These are phyloP conservation scores for Paracamarosporium sp. DNA, from an alignment of 2,329 filamentous ascomycete species.

Conservation along the genomic window DNA sequence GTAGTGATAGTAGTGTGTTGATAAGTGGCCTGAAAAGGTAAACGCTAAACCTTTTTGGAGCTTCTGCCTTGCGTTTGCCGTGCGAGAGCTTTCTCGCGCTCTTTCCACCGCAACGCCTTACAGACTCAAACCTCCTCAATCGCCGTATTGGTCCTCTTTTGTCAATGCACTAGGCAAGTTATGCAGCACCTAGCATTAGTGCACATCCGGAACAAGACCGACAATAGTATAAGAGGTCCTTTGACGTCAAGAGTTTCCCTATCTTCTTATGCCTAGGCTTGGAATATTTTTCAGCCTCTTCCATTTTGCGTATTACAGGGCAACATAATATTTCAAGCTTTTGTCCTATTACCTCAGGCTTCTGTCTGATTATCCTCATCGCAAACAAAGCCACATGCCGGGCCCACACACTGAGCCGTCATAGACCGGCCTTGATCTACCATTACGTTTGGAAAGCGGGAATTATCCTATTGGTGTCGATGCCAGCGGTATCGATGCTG, in stretches of 20 bases:
- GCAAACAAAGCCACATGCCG: not conserved
- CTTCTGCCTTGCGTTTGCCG: not conserved
- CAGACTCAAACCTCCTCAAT: not conserved
- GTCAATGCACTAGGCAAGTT: not conserved
- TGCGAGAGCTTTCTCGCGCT: not conserved
- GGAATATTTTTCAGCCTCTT: no score
- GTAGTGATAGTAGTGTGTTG: not conserved
- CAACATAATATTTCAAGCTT: no score
- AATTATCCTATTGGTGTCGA: slow-evolving; percentile 18
- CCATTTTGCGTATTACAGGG: no score
- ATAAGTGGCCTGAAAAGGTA: not conserved
- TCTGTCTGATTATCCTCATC: not conserved
- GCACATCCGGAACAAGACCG: no score
- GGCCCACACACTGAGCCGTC: not conserved
- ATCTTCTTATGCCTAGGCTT: no score
- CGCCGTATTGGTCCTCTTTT: not conserved
- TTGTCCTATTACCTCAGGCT: no score
- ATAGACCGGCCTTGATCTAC: slow-evolving; percentile 19
- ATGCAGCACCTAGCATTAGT: no score
- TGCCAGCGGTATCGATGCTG: not conserved
- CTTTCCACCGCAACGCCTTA: no score
- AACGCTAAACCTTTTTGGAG: not conserved
- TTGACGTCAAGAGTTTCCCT: no score
- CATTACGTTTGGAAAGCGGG: not conserved
- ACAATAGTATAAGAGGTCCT: no score